phyloP scores from a whole-genome alignment of 2,329 filamentous ascomycete genomes.

The Rhinocladiella similis region DNA sequence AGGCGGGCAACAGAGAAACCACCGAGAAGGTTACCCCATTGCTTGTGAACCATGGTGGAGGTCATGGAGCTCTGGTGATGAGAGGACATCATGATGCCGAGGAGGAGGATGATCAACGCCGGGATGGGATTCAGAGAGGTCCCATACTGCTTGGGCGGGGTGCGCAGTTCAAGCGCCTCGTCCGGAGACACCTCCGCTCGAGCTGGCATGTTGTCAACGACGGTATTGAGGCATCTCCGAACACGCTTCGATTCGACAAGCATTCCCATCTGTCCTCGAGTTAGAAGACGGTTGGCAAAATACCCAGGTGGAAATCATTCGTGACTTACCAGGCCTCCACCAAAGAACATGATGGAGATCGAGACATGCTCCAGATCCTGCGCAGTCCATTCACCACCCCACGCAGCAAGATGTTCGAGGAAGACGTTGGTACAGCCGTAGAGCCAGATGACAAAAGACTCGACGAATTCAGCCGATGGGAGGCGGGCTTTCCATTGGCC shows the following conservation, averaged over 20 bases:
- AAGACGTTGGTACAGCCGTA: conserved; percentile 92
- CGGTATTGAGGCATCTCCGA: conserved; percentile 56
- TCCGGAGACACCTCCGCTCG: conserved; percentile 32
- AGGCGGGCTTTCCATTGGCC: conserved; percentile 60
- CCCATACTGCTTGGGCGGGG: conserved; percentile 65
- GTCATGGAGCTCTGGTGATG: conserved; percentile 83
- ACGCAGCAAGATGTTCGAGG: conserved; percentile 78
- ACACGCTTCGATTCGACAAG: conserved; percentile 74
- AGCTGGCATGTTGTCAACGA: conserved; percentile 44
- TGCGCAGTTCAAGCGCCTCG: conserved; percentile 49
- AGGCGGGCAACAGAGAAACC: conserved; percentile 77
- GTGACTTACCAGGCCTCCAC: conserved; percentile 72
- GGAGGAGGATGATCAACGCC: conserved; percentile 77
- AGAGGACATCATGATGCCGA: conserved; percentile 93
- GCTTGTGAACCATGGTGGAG: conserved; percentile 87
- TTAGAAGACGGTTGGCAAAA: not conserved
- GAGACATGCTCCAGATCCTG: conserved; percentile 89
- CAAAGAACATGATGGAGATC: conserved; percentile 91
- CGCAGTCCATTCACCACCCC: conserved; percentile 70
- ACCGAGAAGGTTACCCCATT: conserved; percentile 85
- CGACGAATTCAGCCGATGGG: conserved; percentile 82
- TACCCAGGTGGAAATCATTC: not conserved
- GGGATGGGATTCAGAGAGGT: conserved; percentile 88
- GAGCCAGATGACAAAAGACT: conserved; percentile 85
- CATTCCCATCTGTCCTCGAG: conserved; percentile 67